These are phyloP conservation scores for Epichloe bromicola DNA, from an alignment of 2,329 filamentous ascomycete species.

Conservation along the genomic window DNA sequence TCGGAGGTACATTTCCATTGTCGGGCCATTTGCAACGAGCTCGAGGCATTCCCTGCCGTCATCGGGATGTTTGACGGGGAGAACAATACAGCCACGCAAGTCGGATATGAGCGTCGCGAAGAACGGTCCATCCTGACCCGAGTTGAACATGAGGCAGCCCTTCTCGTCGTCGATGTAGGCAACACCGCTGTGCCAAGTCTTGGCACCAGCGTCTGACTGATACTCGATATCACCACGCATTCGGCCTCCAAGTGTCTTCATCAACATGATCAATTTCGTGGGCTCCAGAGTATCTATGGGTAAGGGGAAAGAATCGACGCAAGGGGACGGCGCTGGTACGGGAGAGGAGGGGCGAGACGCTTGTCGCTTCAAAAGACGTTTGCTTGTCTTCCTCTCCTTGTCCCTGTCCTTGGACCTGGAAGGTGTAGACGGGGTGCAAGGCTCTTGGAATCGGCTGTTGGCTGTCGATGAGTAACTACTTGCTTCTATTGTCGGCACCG, in stretches of 20 bases:
- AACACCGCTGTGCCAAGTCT: slow-evolving; percentile 56
- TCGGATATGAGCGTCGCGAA: slow-evolving; percentile 58
- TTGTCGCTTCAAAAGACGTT: slow-evolving; percentile 42
- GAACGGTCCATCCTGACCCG: slow-evolving; percentile 50
- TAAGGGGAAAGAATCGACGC: slow-evolving; percentile 45
- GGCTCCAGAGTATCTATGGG: slow-evolving; percentile 54
- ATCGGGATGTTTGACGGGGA: slow-evolving; percentile 36
- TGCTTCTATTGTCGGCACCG: slow-evolving; percentile 28
- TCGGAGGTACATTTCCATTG: slow-evolving; percentile 48
- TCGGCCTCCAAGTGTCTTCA: slow-evolving; percentile 64
- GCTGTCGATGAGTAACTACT: slow-evolving; percentile 28
- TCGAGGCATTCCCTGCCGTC: slow-evolving; percentile 37
- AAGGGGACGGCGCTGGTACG: slow-evolving; percentile 38
- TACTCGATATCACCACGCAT: slow-evolving; percentile 73
- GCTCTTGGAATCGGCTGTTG: slow-evolving; percentile 22
- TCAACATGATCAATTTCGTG: slow-evolving; percentile 58
- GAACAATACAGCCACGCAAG: slow-evolving; percentile 59
- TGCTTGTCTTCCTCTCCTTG: slow-evolving; percentile 32
- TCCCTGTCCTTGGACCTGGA: slow-evolving; percentile 11
- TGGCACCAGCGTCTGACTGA: slow-evolving; percentile 40
- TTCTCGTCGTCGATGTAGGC: slow-evolving; percentile 68
- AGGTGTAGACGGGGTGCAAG: slow-evolving; percentile 12
- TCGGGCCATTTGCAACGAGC: slow-evolving; percentile 37
- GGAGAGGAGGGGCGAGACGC: slow-evolving; percentile 47
- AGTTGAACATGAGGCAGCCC: slow-evolving; percentile 63